phyloP scores from a whole-genome alignment of 805 yeast genomes.

The Millerozyma acaciae region DNA sequence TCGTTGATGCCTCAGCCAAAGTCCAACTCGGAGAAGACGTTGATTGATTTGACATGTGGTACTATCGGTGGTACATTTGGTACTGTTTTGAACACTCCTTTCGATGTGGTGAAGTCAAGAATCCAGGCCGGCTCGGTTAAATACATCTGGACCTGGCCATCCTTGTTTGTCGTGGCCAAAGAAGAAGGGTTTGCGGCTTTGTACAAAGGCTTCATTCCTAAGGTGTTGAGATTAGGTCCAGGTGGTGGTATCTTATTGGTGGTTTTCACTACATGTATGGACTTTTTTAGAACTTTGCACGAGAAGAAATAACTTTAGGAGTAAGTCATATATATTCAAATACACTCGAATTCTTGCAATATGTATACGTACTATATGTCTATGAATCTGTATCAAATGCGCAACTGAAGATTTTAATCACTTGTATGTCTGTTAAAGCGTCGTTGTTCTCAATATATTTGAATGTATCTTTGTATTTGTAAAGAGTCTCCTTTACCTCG shows the following conservation, averaged over 20 bases:
- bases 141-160: slow-evolving; percentile 90
- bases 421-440: slow-evolving; percentile 2
- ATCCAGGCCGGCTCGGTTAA: slow-evolving; percentile 88
- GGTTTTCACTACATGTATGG: slow-evolving; percentile 94
- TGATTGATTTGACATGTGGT: slow-evolving; percentile 88
- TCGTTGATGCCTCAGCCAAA: slow-evolving; percentile 73
- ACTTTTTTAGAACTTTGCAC: slow-evolving; percentile 71
- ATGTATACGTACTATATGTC: neutral
- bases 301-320: slow-evolving; percentile 5
- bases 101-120: slow-evolving; percentile 95
- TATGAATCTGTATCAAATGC: slow-evolving; percentile 4
- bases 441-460: slow-evolving; percentile 6
- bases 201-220: slow-evolving; percentile 95
- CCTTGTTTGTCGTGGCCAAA: slow-evolving; percentile 64
- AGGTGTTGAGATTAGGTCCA: slow-evolving; percentile 95
- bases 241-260: slow-evolving; percentile 98
- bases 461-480: slow-evolving; percentile 20
- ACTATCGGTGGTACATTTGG: slow-evolving; percentile 96
- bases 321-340: too few relatives aligned
- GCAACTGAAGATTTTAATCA: slow-evolving; percentile 3
- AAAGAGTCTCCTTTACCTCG: neutral
- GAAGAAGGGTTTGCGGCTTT: slow-evolving; percentile 93
- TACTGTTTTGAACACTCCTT: slow-evolving; percentile 92
- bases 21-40: slow-evolving; percentile 66
- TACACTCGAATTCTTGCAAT: neutral